Conservation (phyloP, 164 flowering plant genomes). For the Pachysandra terminalis region DNA sequence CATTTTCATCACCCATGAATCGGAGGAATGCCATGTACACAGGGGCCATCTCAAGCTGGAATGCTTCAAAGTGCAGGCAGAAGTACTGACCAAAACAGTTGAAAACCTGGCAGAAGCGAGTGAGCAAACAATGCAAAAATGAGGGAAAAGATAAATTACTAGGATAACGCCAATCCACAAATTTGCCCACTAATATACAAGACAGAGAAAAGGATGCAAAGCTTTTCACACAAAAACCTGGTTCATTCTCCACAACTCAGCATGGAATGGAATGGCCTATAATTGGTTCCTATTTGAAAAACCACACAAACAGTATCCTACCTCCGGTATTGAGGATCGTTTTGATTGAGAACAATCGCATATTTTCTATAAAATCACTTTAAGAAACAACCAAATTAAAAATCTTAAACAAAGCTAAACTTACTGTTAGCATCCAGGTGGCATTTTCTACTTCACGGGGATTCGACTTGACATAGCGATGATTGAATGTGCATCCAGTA, state of each 20-base stretch:
- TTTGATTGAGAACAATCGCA: too few relatives aligned
- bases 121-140: background rate
- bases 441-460: constrained; percentile 34
- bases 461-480: constrained; percentile 32
- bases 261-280: too few relatives aligned
- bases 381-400: background rate
- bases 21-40: constrained; percentile 73
- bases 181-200: background rate
- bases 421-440: constrained; percentile 36
- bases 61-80: constrained; percentile 62
- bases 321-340: too few relatives aligned
- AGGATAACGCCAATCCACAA: background rate
- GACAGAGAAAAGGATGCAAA: background rate
- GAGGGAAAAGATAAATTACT: background rate
- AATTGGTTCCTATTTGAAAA: too few relatives aligned
- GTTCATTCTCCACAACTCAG: background rate
- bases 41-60: constrained; percentile 62
- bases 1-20: constrained; percentile 65
- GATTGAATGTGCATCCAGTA: constrained; percentile 32
- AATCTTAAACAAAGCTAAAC: background rate
- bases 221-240: background rate
- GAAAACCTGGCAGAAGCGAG: constrained; percentile 38
- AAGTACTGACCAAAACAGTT: constrained; percentile 58
- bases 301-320: too few relatives aligned
- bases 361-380: background rate